These are phyloP conservation scores for Cymbopogon flexuosus DNA, from an alignment of 202 grass and related monocot species.

Conservation along the genomic window DNA sequence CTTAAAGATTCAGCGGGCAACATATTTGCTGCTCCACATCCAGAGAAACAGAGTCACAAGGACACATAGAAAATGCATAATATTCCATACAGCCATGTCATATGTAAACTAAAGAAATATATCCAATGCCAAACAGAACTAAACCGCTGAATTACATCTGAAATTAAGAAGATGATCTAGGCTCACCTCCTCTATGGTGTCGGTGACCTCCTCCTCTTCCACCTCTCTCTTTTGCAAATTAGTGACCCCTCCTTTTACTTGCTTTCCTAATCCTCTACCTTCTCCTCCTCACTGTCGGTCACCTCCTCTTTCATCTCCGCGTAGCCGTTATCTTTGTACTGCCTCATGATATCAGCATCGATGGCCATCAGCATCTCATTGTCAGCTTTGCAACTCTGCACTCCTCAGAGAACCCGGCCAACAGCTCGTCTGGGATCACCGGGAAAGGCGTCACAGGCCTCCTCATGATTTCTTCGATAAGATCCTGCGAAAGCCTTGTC, in stretches of 20 bases:
- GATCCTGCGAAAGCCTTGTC: not conserved
- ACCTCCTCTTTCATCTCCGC: not conserved
- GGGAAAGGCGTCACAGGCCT: not conserved
- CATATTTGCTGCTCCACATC: not conserved
- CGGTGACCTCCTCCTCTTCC: not conserved
- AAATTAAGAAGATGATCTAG: not conserved
- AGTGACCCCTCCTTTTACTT: too few relatives aligned
- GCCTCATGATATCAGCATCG: not conserved
- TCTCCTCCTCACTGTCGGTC: not conserved
- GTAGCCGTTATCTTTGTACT: not conserved
- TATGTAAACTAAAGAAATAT: not conserved
- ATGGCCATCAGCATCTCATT: not conserved
- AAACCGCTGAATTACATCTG: not conserved
- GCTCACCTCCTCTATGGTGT: not conserved
- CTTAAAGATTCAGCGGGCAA: not conserved
- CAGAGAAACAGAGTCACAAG: not conserved
- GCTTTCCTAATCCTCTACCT: not conserved
- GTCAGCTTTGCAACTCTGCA: not conserved
- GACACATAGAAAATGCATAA: not conserved
- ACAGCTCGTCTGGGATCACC: not conserved
- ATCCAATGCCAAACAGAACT: not conserved
- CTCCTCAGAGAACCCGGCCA: not conserved
- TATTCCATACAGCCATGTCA: not conserved
- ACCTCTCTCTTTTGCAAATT: too few relatives aligned
- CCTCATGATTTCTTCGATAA: not conserved